phyloP scores from a whole-genome alignment of 352 stramenopile genomes.

The Pilasporangium apinafurcum region DNA sequence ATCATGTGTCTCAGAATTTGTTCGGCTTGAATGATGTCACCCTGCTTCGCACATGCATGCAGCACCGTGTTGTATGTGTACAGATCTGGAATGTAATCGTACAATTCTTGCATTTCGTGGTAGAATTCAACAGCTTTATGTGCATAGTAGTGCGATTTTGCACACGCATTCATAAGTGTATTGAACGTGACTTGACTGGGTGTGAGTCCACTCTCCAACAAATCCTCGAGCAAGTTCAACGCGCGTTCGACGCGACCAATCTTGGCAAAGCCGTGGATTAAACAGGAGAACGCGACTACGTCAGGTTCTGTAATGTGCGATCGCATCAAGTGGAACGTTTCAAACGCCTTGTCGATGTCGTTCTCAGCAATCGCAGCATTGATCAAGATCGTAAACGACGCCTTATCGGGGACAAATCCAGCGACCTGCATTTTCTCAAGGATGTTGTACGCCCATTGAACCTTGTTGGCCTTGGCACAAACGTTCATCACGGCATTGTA shows the following conservation, averaged over 20 bases:
- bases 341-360: slow-evolving; percentile 74
- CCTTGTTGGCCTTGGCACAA: slow-evolving; percentile 53
- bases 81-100: slow-evolving; percentile 72
- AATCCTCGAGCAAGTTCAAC: slow-evolving; percentile 69
- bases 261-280: slow-evolving; percentile 76
- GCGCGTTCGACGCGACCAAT: slow-evolving; percentile 66
- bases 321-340: slow-evolving; percentile 84
- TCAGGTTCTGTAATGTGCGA: slow-evolving; percentile 62
- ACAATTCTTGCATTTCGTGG: slow-evolving; percentile 83
- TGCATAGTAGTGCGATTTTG: slow-evolving; percentile 81
- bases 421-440: slow-evolving; percentile 83
- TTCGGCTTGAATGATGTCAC: slow-evolving; percentile 67
- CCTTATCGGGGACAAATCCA: slow-evolving; percentile 48
- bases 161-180: slow-evolving; percentile 72
- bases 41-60: slow-evolving; percentile 69
- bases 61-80: slow-evolving; percentile 79
- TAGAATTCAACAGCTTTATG: slow-evolving; percentile 84
- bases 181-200: slow-evolving; percentile 74
- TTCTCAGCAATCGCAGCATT: slow-evolving; percentile 63
- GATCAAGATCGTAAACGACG: slow-evolving; percentile 80
- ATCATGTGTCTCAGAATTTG: slow-evolving; percentile 72
- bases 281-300: slow-evolving; percentile 57
- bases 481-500: slow-evolving; percentile 85
- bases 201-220: slow-evolving; percentile 64
- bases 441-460: slow-evolving; percentile 80